Evolutionary conservation across 345 rosid species (phyloP).

Genomic region (Tarenaya hassleriana): DNA sequence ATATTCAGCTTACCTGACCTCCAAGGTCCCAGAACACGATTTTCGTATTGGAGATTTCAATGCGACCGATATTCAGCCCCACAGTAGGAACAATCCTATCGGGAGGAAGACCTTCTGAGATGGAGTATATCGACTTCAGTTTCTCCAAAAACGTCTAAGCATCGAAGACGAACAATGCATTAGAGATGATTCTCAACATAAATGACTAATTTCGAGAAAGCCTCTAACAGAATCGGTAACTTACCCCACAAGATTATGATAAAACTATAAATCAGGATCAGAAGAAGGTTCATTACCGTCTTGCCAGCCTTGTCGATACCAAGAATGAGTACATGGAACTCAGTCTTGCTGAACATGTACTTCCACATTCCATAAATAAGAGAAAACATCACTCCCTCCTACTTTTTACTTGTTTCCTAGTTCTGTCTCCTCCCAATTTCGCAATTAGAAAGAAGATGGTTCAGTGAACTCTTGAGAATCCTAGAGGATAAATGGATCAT

Average conservation of each 20-base stretch:
- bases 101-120: conserved; percentile 88
- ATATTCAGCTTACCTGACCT: conserved; percentile 67
- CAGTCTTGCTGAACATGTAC: conserved; percentile 79
- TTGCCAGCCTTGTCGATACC: conserved; percentile 98
- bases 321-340: conserved; percentile 90
- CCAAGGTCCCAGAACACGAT: conserved; percentile 98
- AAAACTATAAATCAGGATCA: too few relatives aligned
- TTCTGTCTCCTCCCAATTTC: conserved; percentile 3
- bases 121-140: conserved; percentile 69
- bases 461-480: conserved; percentile 1
- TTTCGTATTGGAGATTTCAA: conserved; percentile 73
- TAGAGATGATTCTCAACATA: not conserved
- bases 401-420: conserved; percentile 11
- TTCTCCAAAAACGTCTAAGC: conserved; percentile 88
- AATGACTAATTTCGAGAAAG: not conserved
- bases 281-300: conserved; percentile 44
- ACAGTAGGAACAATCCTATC: conserved; percentile 98
- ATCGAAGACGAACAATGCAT: conserved; percentile 9
- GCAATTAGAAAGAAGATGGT: not conserved
- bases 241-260: too few relatives aligned
- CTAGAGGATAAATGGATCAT: conserved; percentile 9
- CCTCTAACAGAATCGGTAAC: too few relatives aligned
- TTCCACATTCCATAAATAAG: conserved; percentile 89
- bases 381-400: conserved; percentile 76
- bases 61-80: conserved; percentile 92